Base-by-base conservation (phyloP, 108 stramenopile genomes). In the Fistulifera pelliculosa region DNA sequence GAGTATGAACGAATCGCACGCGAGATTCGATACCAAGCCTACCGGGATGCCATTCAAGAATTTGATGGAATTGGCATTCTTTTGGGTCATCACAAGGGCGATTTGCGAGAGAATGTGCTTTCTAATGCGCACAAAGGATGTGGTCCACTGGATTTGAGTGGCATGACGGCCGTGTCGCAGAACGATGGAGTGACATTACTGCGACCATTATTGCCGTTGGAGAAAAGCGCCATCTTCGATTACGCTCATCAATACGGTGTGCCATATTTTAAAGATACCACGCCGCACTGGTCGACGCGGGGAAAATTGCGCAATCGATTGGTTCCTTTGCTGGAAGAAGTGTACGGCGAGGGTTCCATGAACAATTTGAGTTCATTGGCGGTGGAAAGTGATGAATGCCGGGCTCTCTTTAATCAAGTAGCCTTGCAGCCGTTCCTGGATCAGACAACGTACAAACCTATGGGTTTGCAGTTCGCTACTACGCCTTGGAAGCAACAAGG, bases 1-100 rank as follows among this genome's bases (percentile, higher is more conserved):
- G 92, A 93, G 48, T 98, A 97, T 64, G 96, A 97, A 65, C 68
- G 75, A 49, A 71, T 81, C 17, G 65, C 94, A 3, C 73, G 98
- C 35, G 76, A 91, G 22, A 71, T 95, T 1, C 73, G 98, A 18
- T 98, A 87, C 63, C 64, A 64, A 19, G 54, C 70, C n/a, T 97
- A 98, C 71, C 71, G 75, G n/a, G 61, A 75, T 54, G 48, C 76
- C 58, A 62, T 74, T 62, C 17, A 21, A 22, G 56, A 49, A 3
- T 43, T 47, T 8, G 47, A 62, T 15, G 43, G 65, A 35, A 56
- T 85, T 14, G 96, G 94, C 14, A 77, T 98, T 15, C 76, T 98
- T 73, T 74, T 98, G 38, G 98, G 96, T 7, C 98, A 98, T 79
- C 98, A 98, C 69, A 73, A 79, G 31, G 98, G 98, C 6, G 98